A percentile compares a stretch with the other conserved stretches of the same genome.
phyloP scores from a whole-genome alignment of 345 rosid species.

The Brassica rapa region DNA sequence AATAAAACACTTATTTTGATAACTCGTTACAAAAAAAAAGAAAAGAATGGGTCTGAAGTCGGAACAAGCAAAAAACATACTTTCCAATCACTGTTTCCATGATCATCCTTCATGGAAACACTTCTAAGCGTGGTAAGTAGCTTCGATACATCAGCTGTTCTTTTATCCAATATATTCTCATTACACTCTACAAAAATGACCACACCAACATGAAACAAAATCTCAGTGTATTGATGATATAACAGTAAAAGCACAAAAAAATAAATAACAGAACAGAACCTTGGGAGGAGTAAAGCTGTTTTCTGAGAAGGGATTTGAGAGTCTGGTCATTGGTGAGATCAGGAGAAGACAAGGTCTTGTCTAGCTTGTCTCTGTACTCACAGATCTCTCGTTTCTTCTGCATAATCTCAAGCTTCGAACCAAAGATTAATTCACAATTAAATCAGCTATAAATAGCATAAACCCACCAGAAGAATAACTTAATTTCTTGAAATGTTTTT shows the following conservation, averaged over 20 bases:
- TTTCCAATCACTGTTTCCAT: constrained; percentile 68
- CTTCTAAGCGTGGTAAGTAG: constrained; percentile 83
- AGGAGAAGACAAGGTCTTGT: constrained; percentile 73
- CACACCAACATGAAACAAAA: constrained; percentile 20
- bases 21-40: too few species aligned
- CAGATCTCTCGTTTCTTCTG: constrained; percentile 51
- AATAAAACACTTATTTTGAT: constrained; percentile 2
- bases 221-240: background rate
- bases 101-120: constrained; percentile 53
- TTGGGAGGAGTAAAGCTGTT: constrained; percentile 59
- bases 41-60: too few species aligned
- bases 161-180: constrained; percentile 57
- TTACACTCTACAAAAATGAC: constrained; percentile 48
- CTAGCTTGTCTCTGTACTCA: constrained; percentile 74
- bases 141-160: constrained; percentile 57
- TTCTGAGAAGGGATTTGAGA: constrained; percentile 58
- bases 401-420: constrained; percentile 46
- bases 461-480: background rate
- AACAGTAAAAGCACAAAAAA: background rate
- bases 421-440: background rate
- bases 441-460: constrained; percentile 3
- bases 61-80: constrained; percentile 45
- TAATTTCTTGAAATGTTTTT: background rate
- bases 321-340: constrained; percentile 56
- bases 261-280: constrained; percentile 39